Conservation (phyloP, 2,329 filamentous ascomycete genomes). For the Apiospora hydei region DNA sequence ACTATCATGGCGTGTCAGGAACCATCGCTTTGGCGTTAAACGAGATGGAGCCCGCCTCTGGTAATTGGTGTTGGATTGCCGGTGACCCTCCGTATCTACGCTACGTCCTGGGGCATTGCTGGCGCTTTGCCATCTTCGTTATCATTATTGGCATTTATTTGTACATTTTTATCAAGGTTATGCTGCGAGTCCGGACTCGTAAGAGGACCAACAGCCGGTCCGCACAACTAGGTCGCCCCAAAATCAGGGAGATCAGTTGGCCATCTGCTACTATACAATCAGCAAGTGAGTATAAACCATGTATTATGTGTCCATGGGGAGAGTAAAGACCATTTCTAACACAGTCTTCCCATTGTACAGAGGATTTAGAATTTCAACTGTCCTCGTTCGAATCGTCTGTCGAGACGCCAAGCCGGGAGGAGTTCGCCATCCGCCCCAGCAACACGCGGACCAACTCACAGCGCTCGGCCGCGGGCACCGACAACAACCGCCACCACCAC, state of each 20-base stretch:
- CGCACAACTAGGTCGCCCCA: constrained; percentile 3
- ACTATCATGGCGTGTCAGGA: background rate
- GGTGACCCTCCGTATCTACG: constrained; percentile 25
- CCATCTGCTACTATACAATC: background rate
- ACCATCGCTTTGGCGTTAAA: constrained; percentile 25
- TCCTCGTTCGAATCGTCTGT: background rate
- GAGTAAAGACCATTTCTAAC: background rate
- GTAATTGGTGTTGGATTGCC: constrained; percentile 29
- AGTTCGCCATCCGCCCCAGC: constrained; percentile 16
- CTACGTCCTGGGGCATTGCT: constrained; percentile 28
- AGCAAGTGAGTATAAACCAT: background rate
- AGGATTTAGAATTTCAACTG: background rate
- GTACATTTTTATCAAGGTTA: constrained; percentile 24
- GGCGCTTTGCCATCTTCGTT: constrained; percentile 23
- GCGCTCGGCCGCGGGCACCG: background rate
- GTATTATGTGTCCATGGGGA: background rate
- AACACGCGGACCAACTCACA: background rate
- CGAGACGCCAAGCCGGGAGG: constrained; percentile 12
- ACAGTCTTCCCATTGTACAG: background rate
- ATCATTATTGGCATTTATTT: constrained; percentile 16
- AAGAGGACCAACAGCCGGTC: constrained; percentile 17
- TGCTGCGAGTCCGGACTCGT: constrained; percentile 22
- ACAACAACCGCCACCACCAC: background rate
- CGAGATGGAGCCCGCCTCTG: constrained; percentile 26
- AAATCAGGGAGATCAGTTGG: background rate